Evolutionary conservation across 257 asterid species (phyloP).

Genomic region (Nemophila menziesii): DNA sequence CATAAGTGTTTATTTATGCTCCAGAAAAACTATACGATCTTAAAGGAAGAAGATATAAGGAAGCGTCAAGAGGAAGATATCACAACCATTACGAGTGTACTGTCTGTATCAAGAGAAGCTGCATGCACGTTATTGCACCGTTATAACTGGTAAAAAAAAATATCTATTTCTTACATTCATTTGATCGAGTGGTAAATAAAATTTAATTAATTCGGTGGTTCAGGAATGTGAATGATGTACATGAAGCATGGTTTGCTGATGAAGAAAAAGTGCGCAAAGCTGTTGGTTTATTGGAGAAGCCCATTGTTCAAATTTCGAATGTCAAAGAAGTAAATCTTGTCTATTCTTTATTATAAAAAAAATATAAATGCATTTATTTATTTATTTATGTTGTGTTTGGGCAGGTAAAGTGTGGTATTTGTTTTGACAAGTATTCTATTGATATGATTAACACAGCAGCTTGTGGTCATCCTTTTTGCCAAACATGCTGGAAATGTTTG

Average conservation of each 20-base stretch:
- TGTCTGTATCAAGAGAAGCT: slow-evolving; percentile 63
- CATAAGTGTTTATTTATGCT: slow-evolving; percentile 11
- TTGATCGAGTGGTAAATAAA: no score
- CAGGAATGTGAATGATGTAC: slow-evolving; percentile 87
- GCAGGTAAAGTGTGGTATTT: slow-evolving; percentile 74
- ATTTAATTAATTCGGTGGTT: no score
- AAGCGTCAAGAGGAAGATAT: slow-evolving; percentile 70
- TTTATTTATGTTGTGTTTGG: slow-evolving; percentile 10
- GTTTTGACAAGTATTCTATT: slow-evolving; percentile 51
- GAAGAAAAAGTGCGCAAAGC: slow-evolving; percentile 74
- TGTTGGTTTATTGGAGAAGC: slow-evolving; percentile 70
- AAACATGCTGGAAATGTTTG: slow-evolving; percentile 80
- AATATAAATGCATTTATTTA: neutral
- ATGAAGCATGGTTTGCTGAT: slow-evolving; percentile 84
- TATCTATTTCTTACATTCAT: no score
- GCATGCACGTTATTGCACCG: slow-evolving; percentile 71
- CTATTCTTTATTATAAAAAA: no score
- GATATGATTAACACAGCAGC: slow-evolving; percentile 37
- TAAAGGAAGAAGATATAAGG: slow-evolving; percentile 70
- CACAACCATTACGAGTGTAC: slow-evolving; percentile 56
- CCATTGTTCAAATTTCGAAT: slow-evolving; percentile 25
- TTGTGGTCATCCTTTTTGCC: slow-evolving; percentile 77
- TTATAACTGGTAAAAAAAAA: slow-evolving; percentile 71
- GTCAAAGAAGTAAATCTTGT: slow-evolving; percentile 38
- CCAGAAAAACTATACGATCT: slow-evolving; percentile 62